Percentiles rank a stretch among this genome's conserved stretches.
Evolutionary conservation across 73 alveolate species (phyloP).

Genomic region (Uronychia binucleata): DNA sequence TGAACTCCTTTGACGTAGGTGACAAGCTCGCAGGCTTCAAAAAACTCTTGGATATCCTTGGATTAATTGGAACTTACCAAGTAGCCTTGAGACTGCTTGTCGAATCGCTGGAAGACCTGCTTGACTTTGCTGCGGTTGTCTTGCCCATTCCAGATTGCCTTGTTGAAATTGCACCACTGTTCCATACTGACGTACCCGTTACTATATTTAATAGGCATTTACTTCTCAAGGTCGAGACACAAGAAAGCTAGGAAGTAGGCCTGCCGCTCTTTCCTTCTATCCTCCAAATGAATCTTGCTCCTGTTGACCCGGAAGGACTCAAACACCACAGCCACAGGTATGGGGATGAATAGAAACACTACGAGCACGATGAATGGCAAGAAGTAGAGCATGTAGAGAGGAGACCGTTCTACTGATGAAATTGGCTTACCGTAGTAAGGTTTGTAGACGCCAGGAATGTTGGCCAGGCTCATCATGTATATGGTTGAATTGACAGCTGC

Average conservation of each 20-base stretch:
- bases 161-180: slow-evolving; percentile 16
- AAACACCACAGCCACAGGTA: slow-evolving; percentile 58
- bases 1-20: not conserved
- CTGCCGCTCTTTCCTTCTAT: slow-evolving; percentile 9
- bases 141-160: slow-evolving; percentile 5
- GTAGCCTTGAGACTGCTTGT: not conserved
- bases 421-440: not conserved
- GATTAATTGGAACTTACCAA: not conserved
- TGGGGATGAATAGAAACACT: slow-evolving; percentile 27
- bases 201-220: not conserved
- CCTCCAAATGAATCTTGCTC: slow-evolving; percentile 11
- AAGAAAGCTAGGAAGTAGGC: slow-evolving; percentile 19
- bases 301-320: slow-evolving; percentile 27
- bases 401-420: not conserved
- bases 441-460: slow-evolving; percentile 24
- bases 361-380: slow-evolving; percentile 24
- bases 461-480: slow-evolving; percentile 12
- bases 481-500: not conserved
- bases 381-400: not conserved
- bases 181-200: slow-evolving; percentile 5
- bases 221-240: slow-evolving; percentile 13
- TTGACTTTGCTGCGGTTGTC: not conserved
- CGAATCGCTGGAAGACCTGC: slow-evolving; percentile 1
- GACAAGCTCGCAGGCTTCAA: slow-evolving; percentile 20
- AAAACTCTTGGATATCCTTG: slow-evolving; percentile 1